A percentile compares a stretch with the other conserved stretches of the same genome.
Conservation (phyloP, 164 flowering plant genomes). For the Chloranthus sessilifolius region DNA sequence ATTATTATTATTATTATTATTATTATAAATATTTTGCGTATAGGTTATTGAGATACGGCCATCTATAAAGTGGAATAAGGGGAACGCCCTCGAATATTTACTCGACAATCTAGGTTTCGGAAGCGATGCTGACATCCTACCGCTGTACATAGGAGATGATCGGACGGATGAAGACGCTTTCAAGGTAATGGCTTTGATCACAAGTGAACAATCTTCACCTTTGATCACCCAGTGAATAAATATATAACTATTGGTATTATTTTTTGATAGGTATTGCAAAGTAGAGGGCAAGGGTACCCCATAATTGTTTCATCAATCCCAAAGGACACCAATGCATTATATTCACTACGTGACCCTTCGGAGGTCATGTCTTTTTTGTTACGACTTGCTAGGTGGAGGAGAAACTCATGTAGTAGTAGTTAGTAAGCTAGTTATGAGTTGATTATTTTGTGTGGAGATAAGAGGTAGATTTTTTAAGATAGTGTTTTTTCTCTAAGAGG, state of each 20-base stretch:
- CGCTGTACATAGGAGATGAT: constrained; percentile 91
- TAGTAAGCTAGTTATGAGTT: no score
- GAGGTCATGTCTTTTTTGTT: constrained; percentile 36
- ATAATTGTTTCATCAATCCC: constrained; percentile 79
- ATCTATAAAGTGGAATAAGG: constrained; percentile 19
- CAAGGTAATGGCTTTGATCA: no score
- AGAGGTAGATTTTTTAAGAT: no score
- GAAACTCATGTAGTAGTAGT: not conserved
- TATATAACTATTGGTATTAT: no score
- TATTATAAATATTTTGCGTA: not conserved
- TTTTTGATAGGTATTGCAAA: constrained; percentile 31
- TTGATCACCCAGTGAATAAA: no score
- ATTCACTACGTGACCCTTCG: constrained; percentile 72
- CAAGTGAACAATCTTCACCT: no score
- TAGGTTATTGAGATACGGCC: constrained; percentile 22
- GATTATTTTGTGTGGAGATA: no score
- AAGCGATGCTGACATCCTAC: constrained; percentile 50
- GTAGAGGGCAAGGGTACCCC: constrained; percentile 76
- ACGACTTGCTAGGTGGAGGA: constrained; percentile 10
- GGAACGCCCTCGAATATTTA: constrained; percentile 17
- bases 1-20: no score
- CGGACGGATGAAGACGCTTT: constrained; percentile 95
- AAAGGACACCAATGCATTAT: constrained; percentile 76
- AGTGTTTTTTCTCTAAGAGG: no score
- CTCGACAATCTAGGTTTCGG: constrained; percentile 44